Percentiles rank a stretch among this genome's conserved stretches.
Evolutionary conservation across 2,329 filamentous ascomycete genomes (phyloP).

Genomic region (Verticillium klebahnii): DNA sequence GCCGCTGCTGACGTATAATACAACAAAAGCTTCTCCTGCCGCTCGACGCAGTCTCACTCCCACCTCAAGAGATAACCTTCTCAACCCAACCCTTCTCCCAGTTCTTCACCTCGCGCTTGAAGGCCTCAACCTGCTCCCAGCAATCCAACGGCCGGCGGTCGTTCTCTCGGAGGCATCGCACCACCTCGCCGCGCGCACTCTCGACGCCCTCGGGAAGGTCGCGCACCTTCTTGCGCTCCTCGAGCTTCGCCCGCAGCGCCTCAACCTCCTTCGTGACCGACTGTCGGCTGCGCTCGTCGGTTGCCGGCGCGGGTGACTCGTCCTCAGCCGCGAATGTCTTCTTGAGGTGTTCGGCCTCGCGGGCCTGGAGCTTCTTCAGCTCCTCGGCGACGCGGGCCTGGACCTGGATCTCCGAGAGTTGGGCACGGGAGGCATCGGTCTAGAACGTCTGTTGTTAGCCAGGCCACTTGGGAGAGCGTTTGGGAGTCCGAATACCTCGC

Average conservation of each 20-base stretch:
- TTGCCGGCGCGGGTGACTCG: constrained; percentile 24
- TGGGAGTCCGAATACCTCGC: constrained; percentile 58
- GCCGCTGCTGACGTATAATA: constrained; percentile 6
- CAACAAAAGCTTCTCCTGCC: not conserved
- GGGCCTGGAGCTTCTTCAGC: constrained; percentile 71
- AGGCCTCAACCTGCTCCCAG: constrained; percentile 87
- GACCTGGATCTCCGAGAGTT: constrained; percentile 79
- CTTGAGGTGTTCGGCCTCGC: constrained; percentile 65
- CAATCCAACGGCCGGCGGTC: constrained; percentile 89
- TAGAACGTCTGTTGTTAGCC: constrained; percentile 31
- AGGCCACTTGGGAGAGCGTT: no score
- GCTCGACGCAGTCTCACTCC: not conserved
- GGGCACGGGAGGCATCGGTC: constrained; percentile 85
- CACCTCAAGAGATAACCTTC: constrained; percentile 56
- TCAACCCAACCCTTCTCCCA: constrained; percentile 87
- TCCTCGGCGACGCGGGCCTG: constrained; percentile 83
- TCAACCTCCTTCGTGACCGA: constrained; percentile 57
- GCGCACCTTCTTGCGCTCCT: constrained; percentile 60
- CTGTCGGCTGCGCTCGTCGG: constrained; percentile 30
- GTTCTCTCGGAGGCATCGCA: constrained; percentile 76
- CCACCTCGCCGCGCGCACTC: constrained; percentile 69
- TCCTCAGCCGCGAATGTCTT: constrained; percentile 63
- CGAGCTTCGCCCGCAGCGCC: constrained; percentile 53
- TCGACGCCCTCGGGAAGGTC: constrained; percentile 68
- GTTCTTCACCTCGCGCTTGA: constrained; percentile 83